phyloP scores from a whole-genome alignment of 2,329 filamentous ascomycete genomes.

The Calonectria hongkongensis region DNA sequence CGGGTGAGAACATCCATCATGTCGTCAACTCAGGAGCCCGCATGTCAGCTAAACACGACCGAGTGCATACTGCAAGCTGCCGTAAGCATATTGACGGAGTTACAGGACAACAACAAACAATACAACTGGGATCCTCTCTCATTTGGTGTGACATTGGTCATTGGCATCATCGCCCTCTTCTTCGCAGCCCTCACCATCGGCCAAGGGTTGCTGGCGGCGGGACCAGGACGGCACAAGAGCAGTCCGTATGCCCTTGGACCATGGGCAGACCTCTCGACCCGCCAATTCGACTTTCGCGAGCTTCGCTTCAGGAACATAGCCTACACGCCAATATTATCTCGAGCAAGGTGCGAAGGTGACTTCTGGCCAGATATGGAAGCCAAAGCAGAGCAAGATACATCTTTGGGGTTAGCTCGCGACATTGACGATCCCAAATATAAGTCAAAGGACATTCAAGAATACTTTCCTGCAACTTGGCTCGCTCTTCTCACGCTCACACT shows the following conservation, averaged over 20 bases:
- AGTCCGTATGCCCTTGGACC: constrained; percentile 7
- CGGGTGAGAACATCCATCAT: neutral
- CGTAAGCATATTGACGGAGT: constrained; percentile 1
- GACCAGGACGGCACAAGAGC: constrained; percentile 26
- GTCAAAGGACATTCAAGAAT: constrained; percentile 14
- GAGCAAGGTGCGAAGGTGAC: neutral
- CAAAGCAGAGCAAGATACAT: neutral
- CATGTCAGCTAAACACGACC: constrained; percentile 14
- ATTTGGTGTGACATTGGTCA: constrained; percentile 32
- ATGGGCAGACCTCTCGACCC: neutral
- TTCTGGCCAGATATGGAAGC: neutral
- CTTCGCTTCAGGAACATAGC: constrained; percentile 13
- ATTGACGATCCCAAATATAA: neutral
- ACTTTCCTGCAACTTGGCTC: constrained; percentile 14
- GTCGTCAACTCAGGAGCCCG: neutral
- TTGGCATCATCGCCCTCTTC: constrained; percentile 39
- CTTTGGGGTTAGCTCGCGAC: neutral
- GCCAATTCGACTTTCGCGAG: constrained; percentile 21
- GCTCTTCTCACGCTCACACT: neutral
- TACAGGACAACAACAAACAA: constrained; percentile 46
- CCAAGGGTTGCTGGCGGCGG: constrained; percentile 33
- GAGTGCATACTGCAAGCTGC: constrained; percentile 8
- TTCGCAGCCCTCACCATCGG: constrained; percentile 37
- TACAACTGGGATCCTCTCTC: constrained; percentile 40
- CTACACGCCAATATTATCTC: constrained; percentile 10